phyloP scores from a whole-genome alignment of 805 yeast genomes.

The Ogataea chonburiensis region DNA sequence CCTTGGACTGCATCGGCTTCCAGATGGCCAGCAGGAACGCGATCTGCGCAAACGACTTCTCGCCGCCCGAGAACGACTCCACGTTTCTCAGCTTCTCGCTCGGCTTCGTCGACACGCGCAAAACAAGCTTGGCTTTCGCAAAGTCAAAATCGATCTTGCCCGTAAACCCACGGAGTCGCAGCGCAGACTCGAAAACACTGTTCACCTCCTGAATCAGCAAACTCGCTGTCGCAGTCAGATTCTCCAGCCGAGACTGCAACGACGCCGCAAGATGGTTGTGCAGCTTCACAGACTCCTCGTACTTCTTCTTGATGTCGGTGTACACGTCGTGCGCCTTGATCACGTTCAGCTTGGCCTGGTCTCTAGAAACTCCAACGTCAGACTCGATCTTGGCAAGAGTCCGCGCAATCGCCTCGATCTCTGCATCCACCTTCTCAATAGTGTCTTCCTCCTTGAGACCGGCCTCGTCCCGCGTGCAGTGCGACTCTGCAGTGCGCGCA shows the following conservation, averaged over 20 bases:
- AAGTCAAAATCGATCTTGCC: slow-evolving; percentile 71
- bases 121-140: slow-evolving; percentile 46
- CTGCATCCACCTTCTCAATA: slow-evolving; percentile 47
- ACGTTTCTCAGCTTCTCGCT: slow-evolving; percentile 64
- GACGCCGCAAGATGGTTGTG: slow-evolving; percentile 36
- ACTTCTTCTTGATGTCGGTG: slow-evolving; percentile 42
- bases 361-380: slow-evolving; percentile 53
- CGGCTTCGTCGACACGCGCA: slow-evolving; percentile 61
- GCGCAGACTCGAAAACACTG: slow-evolving; percentile 55
- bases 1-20: slow-evolving; percentile 85
- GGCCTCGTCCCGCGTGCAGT: slow-evolving; percentile 51
- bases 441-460: slow-evolving; percentile 40
- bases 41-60: slow-evolving; percentile 90
- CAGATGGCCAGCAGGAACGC: slow-evolving; percentile 86
- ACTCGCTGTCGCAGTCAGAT: slow-evolving; percentile 40
- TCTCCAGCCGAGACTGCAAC: slow-evolving; percentile 41
- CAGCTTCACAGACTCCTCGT: slow-evolving; percentile 34
- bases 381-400: slow-evolving; percentile 53
- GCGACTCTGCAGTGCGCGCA: slow-evolving; percentile 34
- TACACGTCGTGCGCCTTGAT: slow-evolving; percentile 42
- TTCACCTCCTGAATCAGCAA: slow-evolving; percentile 49
- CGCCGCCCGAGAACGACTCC: slow-evolving; percentile 93
- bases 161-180: slow-evolving; percentile 65
- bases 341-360: slow-evolving; percentile 51
- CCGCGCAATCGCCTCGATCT: slow-evolving; percentile 44